Base-by-base conservation (phyloP, 805 yeast genomes). In the Metschnikowia borealis region DNA sequence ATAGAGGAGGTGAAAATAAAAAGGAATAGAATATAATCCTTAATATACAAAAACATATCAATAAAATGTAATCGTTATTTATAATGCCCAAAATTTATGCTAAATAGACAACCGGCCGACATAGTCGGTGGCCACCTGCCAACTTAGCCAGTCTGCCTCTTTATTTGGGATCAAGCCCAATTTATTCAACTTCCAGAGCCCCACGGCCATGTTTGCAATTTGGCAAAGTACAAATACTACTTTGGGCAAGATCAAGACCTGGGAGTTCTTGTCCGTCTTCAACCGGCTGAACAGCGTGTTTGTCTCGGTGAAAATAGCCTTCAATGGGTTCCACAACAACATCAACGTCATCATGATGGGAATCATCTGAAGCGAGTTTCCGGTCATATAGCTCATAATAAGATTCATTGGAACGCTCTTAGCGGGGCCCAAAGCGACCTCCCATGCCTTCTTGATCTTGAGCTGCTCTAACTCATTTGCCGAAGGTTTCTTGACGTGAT, bases 101-200 rank as follows among this genome's bases (percentile, higher is more conserved):
- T 29, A 47, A 21, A 43, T 5, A 21, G 50, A 26, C 17, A 54
- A 31, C 15, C 38, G 54, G 35, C 54, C 60, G 13, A 48, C 21
- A 21, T 48, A 47, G 38, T 42, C 44, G 6, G 50, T 52, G 3
- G 75, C 70, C 2, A 57, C 59, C 62, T 90, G 95, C 91, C 96
- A 91, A 6, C 89, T 83, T 15, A 92, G 70, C 98, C 98, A 94
- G 64, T 92, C 99, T 56, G 96, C 85, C 42, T 78, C 78, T 35
- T 83, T 85, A 59, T 86, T 88, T 20, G 99, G 99, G 52, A 92
- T 82, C 56, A 92, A 72, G 0, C 97, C 98, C 97, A 92, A 88
- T 20, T 77, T 73, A 58, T 87, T 83, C 52, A 94, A 70, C 66
- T 94, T 94, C 82, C 89, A 90, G 15, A 90, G 61, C 2, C 97